phyloP scores from a whole-genome alignment of 2,329 filamentous ascomycete genomes.

The Cercospora nicotianae region DNA sequence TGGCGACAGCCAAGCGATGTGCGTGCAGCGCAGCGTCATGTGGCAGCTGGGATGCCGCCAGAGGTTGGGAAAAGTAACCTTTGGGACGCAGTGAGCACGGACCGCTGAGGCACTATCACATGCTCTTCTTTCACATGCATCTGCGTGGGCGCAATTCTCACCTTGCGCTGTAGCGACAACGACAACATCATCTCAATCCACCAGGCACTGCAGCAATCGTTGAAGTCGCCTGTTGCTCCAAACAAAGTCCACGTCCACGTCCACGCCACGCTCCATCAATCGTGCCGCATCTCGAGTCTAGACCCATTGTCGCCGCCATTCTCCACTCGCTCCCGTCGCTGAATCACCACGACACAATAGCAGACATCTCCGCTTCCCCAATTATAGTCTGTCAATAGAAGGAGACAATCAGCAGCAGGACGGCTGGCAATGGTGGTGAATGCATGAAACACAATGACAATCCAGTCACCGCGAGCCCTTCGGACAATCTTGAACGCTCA shows the following conservation, averaged over 20 bases:
- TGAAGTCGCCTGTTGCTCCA: not conserved
- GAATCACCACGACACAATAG: not conserved
- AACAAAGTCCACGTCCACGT: not conserved
- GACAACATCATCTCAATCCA: not conserved
- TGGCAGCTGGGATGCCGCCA: not conserved
- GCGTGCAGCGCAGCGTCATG: not conserved
- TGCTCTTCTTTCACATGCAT: conserved; percentile 10
- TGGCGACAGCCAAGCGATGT: not conserved
- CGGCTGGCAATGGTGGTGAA: not conserved
- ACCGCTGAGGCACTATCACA: conserved; percentile 4
- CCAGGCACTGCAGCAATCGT: not conserved
- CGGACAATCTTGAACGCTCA: not conserved
- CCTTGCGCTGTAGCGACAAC: conserved; percentile 3
- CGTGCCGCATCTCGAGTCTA: conserved; percentile 12
- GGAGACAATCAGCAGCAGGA: not conserved
- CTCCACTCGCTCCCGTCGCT: not conserved
- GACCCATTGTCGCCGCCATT: conserved; percentile 2
- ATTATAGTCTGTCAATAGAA: not conserved
- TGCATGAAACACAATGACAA: conserved; percentile 5
- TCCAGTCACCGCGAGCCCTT: not conserved
- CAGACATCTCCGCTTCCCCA: not conserved
- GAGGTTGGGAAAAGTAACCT: not conserved
- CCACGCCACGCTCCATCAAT: not conserved
- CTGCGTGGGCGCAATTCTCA: conserved; percentile 8
- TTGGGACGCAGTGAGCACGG: conserved; percentile 5